A percentile compares a stretch with the other conserved stretches of the same genome.
phyloP scores from a whole-genome alignment of 495 filamentous ascomycete genomes.

The Neurospora sp. region DNA sequence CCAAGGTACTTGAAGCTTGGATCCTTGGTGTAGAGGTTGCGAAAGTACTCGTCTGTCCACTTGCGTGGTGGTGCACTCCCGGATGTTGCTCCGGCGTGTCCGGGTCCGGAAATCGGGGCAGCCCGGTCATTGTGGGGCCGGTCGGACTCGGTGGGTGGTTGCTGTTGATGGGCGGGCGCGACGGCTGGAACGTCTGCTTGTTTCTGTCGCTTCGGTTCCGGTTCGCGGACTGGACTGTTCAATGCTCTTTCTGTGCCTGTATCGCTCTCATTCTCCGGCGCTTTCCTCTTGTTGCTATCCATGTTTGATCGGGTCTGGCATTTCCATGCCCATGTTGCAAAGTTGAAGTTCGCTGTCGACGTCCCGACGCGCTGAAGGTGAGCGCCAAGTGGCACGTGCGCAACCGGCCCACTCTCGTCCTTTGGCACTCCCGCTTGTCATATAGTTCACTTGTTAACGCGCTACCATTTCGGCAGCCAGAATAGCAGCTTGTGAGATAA shows the following conservation, averaged over 20 bases:
- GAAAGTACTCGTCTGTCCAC: slow-evolving; percentile 27
- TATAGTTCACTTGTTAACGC: no score
- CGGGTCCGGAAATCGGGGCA: background rate
- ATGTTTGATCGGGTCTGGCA: background rate
- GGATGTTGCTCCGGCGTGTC: background rate
- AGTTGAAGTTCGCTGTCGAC: background rate
- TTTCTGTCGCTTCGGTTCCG: background rate
- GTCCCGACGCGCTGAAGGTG: background rate
- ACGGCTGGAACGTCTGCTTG: background rate
- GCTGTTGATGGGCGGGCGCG: background rate
- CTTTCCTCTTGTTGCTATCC: slow-evolving; percentile 18
- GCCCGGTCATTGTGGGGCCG: background rate
- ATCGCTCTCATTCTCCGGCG: background rate
- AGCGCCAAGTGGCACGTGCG: background rate
- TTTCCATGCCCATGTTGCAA: background rate
- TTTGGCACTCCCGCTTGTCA: no score
- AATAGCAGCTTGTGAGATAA: no score
- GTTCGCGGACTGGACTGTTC: background rate
- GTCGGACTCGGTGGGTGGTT: background rate
- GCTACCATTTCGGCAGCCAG: no score
- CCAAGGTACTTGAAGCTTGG: slow-evolving; percentile 28
- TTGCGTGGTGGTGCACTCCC: background rate
- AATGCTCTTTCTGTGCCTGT: background rate
- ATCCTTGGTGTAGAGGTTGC: slow-evolving; percentile 23
- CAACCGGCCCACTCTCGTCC: no score